Conservation (phyloP, 305 asterid genomes). For the Fraxinus xanthoxyloides region DNA sequence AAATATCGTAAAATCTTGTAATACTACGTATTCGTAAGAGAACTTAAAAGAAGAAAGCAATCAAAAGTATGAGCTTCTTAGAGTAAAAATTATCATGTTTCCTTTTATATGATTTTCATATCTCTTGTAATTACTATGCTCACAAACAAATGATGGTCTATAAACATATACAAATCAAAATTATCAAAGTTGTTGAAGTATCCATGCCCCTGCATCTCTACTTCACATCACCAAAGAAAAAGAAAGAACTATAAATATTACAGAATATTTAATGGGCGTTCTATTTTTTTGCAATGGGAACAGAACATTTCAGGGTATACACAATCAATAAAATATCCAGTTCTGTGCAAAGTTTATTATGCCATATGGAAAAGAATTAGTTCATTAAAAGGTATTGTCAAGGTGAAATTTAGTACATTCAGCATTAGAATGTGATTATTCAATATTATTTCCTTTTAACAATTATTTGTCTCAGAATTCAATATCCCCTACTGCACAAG, state of each 20-base stretch:
- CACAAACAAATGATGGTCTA: background rate
- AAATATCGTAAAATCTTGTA: background rate
- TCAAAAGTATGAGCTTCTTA: background rate
- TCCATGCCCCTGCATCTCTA: background rate
- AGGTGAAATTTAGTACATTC: background rate
- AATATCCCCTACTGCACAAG: background rate
- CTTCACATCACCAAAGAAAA: background rate
- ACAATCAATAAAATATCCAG: background rate
- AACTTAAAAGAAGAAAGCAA: background rate
- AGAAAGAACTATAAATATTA: background rate
- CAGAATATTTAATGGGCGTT: background rate
- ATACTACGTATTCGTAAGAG: background rate
- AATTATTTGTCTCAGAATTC: background rate
- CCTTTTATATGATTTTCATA: background rate
- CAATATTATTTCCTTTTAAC: background rate
- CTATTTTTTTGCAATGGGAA: background rate
- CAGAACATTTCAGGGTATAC: background rate
- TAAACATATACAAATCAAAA: background rate
- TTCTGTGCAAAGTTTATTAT: background rate
- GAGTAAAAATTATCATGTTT: background rate
- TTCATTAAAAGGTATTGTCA: background rate
- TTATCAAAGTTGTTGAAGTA: background rate
- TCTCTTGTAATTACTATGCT: background rate
- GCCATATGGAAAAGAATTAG: background rate
- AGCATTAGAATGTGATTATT: background rate